Percentiles rank a stretch among this genome's conserved stretches.
Conservation (phyloP, 2,329 filamentous ascomycete genomes). For the Leptographium radiaticola region DNA sequence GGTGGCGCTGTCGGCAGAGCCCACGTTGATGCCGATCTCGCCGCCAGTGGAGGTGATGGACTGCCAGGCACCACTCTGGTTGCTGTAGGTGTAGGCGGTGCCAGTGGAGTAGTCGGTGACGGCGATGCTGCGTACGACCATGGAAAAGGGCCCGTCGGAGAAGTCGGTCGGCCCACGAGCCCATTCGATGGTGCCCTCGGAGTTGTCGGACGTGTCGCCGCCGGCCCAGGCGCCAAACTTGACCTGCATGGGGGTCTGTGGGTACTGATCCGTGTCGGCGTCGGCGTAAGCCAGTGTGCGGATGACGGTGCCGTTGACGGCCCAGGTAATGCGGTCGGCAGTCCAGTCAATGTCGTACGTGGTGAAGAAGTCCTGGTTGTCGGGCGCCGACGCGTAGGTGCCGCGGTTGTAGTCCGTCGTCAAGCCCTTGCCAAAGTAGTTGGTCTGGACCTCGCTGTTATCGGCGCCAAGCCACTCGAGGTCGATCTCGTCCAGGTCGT, state of each 20-base stretch:
- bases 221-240: conserved; percentile 89
- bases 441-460: conserved; percentile 70
- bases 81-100: conserved; percentile 67
- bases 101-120: conserved; percentile 92
- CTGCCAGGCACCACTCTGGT: conserved; percentile 63
- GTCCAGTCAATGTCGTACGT: conserved; percentile 94
- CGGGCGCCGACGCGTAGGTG: conserved; percentile 57
- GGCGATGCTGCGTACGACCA: conserved; percentile 64
- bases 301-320: conserved; percentile 64
- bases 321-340: conserved; percentile 70
- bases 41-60: conserved; percentile 77
- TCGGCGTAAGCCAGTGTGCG: conserved; percentile 59
- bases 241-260: conserved; percentile 90
- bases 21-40: conserved; percentile 54
- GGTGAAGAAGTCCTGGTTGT: conserved; percentile 64
- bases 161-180: conserved; percentile 80
- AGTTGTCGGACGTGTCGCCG: conserved; percentile 63
- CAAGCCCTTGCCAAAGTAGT: conserved; percentile 92
- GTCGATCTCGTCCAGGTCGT: conserved; percentile 90
- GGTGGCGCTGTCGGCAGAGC: conserved; percentile 39
- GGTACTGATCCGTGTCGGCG: conserved; percentile 63
- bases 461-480: conserved; percentile 88
- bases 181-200: conserved; percentile 77
- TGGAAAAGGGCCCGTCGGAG: conserved; percentile 67
- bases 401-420: conserved; percentile 79